Base-by-base conservation (phyloP, 140 eudicot species). In the Flaveria floridana region DNA sequence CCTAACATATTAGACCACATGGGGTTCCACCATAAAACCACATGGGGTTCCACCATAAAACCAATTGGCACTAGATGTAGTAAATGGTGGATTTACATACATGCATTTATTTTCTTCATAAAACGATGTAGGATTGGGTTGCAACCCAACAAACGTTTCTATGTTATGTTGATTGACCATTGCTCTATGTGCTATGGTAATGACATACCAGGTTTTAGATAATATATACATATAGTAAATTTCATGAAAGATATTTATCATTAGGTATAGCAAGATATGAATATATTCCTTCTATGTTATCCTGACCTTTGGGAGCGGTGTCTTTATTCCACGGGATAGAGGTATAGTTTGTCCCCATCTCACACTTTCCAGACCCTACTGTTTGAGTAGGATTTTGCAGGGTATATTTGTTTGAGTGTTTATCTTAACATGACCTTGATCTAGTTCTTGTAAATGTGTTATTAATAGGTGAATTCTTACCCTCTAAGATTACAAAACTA, bases 101-200 rank as follows among this genome's bases (percentile, higher is more conserved):
- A 10, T 2, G 50, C 50, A 44, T 10, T 10, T 44, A 44, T 44
- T 7, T 44, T 44, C 14, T 44, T 44, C 50, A 10, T 44, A 44
- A 9, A 44, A 10, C 13, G 4, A 44, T 44, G 50, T 44, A 10
- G 55, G 55, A 12, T 48, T 48, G 55, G 55, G 3, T 48, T 48
- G 13, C 18, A 18, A 13, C 55, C 55, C 55, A 48, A 48, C 16
- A 53, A 53, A 53, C 18, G 25, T 19, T 53, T 53, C 18, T 53
- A 7, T 7, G 1, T 53, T 53, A 53, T 6, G 61, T 25, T n/a
- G 23, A 53, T 53, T 53, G 61, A 53, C 10, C 61, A 53, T 53
- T 53, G 61, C 61, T n/a, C 41, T 61, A 10, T 25, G 65, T 58
- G 65, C 65, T 23, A 21, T 58, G 65, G 65, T 58, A 58, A 58